Conservation (phyloP, 495 filamentous ascomycete species). For the Mytilinidion resinicola region DNA sequence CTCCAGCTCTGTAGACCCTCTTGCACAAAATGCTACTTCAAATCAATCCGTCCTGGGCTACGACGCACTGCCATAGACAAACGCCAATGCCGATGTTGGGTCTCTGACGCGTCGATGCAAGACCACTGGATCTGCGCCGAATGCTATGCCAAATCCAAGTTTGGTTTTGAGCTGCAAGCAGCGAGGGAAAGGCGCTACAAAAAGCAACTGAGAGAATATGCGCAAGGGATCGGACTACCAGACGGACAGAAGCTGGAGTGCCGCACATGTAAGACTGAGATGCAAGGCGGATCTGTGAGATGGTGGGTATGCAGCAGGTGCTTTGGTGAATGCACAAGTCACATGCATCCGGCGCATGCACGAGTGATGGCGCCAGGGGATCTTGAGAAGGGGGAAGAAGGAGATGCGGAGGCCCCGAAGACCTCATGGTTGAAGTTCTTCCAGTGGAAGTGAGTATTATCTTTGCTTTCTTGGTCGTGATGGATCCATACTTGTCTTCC, state of each 20-base stretch:
- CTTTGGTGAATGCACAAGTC: slow-evolving; percentile 18
- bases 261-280: slow-evolving; percentile 7
- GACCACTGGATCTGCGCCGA: slow-evolving; percentile 6
- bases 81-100: slow-evolving; percentile 8
- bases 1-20: slow-evolving; percentile 6
- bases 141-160: slow-evolving; percentile 2
- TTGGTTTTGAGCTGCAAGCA: background rate
- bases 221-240: background rate
- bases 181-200: slow-evolving; percentile 9
- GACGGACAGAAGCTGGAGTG: slow-evolving; percentile 8
- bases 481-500: too few species aligned
- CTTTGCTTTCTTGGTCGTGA: too few species aligned
- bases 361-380: too few species aligned
- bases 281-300: slow-evolving; percentile 8
- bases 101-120: background rate
- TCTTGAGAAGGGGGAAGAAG: too few species aligned
- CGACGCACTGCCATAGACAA: slow-evolving; percentile 1
- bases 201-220: slow-evolving; percentile 16
- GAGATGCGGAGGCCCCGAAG: too few species aligned
- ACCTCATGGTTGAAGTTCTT: too few species aligned
- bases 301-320: slow-evolving; percentile 23
- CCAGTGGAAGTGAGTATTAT: too few species aligned
- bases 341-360: slow-evolving; percentile 13
- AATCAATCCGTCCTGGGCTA: background rate
- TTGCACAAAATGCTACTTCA: slow-evolving; percentile 19